Conservation (phyloP, 495 filamentous ascomycete genomes). For the Delitschia confertaspora region DNA sequence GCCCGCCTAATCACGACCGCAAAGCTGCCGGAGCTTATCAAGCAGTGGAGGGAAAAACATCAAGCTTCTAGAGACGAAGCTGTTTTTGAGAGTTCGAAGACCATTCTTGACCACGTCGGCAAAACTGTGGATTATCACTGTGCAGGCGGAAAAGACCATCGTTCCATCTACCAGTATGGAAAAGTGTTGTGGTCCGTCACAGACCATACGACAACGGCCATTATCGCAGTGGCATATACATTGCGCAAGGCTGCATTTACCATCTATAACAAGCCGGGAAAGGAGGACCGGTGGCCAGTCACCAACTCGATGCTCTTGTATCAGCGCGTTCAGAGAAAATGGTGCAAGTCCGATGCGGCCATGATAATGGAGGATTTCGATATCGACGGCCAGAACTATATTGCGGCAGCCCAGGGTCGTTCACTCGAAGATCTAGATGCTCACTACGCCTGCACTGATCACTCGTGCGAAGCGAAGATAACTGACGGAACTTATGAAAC, state of each 20-base stretch:
- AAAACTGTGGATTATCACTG: constrained; percentile 6
- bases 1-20: constrained; percentile 2
- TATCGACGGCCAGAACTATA: constrained; percentile 7
- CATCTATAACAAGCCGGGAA: constrained; percentile 6
- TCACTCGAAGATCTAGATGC: constrained; percentile 4
- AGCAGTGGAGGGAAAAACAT: constrained; percentile 4
- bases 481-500: constrained; percentile 5
- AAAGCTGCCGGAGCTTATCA: constrained; percentile 5
- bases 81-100: background rate
- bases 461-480: constrained; percentile 6
- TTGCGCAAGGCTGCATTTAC: constrained; percentile 4
- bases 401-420: constrained; percentile 1
- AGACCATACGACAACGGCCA: constrained; percentile 3
- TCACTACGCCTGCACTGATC: constrained; percentile 9
- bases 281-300: constrained; percentile 7
- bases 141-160: constrained; percentile 2
- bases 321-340: constrained; percentile 5
- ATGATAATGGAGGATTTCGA: constrained; percentile 13
- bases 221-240: constrained; percentile 4
- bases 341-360: constrained; percentile 3
- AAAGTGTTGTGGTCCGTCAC: constrained; percentile 5
- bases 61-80: constrained; percentile 2
- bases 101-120: constrained; percentile 4
- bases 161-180: constrained; percentile 6
- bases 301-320: constrained; percentile 4